Conservation (phyloP, 495 filamentous ascomycete genomes). For the Penicillium samsonianum region DNA sequence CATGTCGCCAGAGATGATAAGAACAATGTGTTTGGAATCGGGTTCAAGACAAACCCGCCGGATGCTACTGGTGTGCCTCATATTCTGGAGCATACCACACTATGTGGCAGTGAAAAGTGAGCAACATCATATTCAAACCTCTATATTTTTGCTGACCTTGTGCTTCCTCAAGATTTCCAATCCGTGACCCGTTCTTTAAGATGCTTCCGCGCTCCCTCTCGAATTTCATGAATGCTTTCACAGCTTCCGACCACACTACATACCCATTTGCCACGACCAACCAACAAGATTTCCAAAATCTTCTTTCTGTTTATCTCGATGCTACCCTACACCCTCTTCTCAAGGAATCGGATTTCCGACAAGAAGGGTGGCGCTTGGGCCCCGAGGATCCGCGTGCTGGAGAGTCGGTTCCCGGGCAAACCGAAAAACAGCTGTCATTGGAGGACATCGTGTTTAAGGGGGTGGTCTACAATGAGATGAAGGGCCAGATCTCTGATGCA, state of each 20-base stretch:
- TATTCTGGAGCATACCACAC: slow-evolving; percentile 94
- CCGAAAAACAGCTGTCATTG: slow-evolving; percentile 32
- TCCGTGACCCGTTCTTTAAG: slow-evolving; percentile 98
- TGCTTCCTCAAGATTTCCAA: slow-evolving; percentile 67
- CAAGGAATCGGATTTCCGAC: slow-evolving; percentile 86
- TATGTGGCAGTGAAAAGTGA: slow-evolving; percentile 96
- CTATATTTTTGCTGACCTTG: not conserved
- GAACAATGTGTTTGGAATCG: slow-evolving; percentile 99
- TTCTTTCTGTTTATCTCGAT: slow-evolving; percentile 95
- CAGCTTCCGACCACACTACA: slow-evolving; percentile 92
- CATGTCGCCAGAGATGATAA: slow-evolving; percentile 92
- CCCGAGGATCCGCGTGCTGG: slow-evolving; percentile 77
- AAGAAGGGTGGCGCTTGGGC: slow-evolving; percentile 95
- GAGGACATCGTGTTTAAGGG: slow-evolving; percentile 87
- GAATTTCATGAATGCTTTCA: slow-evolving; percentile 99
- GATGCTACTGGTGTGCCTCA: slow-evolving; percentile 96
- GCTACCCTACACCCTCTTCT: slow-evolving; percentile 87
- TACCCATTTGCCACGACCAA: slow-evolving; percentile 99
- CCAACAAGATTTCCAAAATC: slow-evolving; percentile 87
- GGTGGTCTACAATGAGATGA: slow-evolving; percentile 99
- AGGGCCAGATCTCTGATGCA: slow-evolving; percentile 96
- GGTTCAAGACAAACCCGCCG: slow-evolving; percentile 97
- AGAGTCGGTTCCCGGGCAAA: slow-evolving; percentile 40
- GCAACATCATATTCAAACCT: slow-evolving; percentile 13
- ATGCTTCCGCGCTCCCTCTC: slow-evolving; percentile 97